Evolutionary conservation across 2,329 filamentous ascomycete species (phyloP).

Genomic region (Trichoderma endophyticum): DNA sequence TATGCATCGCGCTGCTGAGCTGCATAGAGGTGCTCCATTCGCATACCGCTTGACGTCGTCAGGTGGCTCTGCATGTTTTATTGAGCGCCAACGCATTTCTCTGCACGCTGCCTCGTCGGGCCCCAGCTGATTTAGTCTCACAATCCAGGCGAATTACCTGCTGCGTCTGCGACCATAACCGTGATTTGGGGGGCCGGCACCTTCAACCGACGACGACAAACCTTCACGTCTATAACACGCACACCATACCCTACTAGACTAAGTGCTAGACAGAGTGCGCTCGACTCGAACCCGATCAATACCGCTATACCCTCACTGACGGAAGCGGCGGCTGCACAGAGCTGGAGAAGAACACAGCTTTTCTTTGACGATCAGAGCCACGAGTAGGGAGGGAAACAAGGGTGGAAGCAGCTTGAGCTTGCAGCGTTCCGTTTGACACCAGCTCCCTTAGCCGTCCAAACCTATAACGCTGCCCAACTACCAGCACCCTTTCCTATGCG

Average conservation of each 20-base stretch:
- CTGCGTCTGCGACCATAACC: slow-evolving; percentile 1
- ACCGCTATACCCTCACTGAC: neutral
- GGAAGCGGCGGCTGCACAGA: neutral
- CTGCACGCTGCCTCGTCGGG: slow-evolving; percentile 14
- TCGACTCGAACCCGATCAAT: neutral
- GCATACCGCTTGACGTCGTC: slow-evolving; percentile 21
- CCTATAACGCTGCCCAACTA: neutral
- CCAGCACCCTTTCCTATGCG: slow-evolving; percentile 26
- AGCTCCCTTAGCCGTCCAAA: neutral
- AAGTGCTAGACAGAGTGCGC: neutral
- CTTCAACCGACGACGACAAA: slow-evolving; percentile 18
- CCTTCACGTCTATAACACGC: neutral
- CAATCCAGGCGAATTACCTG: neutral
- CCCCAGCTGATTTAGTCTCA: slow-evolving; percentile 6
- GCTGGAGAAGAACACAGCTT: neutral
- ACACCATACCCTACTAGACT: neutral
- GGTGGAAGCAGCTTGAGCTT: neutral
- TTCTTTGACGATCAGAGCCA: neutral
- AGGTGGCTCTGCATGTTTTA: slow-evolving; percentile 21
- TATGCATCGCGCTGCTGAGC: too few relatives aligned
- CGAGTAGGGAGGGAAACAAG: neutral
- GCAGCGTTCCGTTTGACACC: neutral
- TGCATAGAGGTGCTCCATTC: too few relatives aligned
- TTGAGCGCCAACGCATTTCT: slow-evolving; percentile 15
- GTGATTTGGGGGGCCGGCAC: slow-evolving; percentile 23